Evolutionary conservation across 768 basidiomycete genomes (phyloP).

Genomic region (Auriscalpium orientale): DNA sequence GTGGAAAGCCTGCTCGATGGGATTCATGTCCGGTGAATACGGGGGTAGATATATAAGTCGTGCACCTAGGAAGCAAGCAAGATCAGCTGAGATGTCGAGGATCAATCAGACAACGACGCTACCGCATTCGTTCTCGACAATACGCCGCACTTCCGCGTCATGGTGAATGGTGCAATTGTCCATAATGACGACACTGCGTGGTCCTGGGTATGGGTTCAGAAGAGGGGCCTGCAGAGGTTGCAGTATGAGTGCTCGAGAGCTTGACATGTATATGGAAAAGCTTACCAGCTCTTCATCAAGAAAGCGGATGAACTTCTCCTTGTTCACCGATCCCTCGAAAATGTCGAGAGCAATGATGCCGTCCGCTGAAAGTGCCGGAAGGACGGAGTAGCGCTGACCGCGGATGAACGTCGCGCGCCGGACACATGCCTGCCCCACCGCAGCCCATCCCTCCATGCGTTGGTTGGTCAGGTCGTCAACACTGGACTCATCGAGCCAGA

Average conservation of each 20-base stretch:
- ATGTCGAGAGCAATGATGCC: conserved; percentile 12
- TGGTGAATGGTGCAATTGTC: conserved; percentile 38
- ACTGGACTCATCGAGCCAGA: conserved; percentile 14
- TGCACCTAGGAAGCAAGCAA: neutral
- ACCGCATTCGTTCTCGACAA: conserved; percentile 21
- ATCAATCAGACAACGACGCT: neutral
- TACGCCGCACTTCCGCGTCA: conserved; percentile 24
- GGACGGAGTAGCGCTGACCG: conserved; percentile 12
- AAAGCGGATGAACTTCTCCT: conserved; percentile 25
- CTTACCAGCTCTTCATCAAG: conserved; percentile 18
- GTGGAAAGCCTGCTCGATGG: conserved; percentile 29
- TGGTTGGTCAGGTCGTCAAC: conserved; percentile 11
- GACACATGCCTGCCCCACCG: conserved; percentile 8
- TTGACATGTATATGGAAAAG: neutral
- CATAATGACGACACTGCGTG: conserved; percentile 29
- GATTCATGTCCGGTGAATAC: conserved; percentile 31
- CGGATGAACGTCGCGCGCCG: conserved; percentile 4
- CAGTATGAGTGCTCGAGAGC: neutral
- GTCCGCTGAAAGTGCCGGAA: conserved; percentile 10
- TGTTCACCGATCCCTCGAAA: conserved; percentile 26
- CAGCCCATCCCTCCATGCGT: conserved; percentile 5
- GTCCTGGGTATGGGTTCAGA: conserved; percentile 28
- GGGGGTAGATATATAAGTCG: conserved; percentile 17
- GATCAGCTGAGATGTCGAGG: neutral
- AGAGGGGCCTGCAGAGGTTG: conserved; percentile 15